Evolutionary conservation across 768 basidiomycete species (phyloP), one percentile per base, ranked within the genome.

Genomic region (Imleria badia): DNA sequence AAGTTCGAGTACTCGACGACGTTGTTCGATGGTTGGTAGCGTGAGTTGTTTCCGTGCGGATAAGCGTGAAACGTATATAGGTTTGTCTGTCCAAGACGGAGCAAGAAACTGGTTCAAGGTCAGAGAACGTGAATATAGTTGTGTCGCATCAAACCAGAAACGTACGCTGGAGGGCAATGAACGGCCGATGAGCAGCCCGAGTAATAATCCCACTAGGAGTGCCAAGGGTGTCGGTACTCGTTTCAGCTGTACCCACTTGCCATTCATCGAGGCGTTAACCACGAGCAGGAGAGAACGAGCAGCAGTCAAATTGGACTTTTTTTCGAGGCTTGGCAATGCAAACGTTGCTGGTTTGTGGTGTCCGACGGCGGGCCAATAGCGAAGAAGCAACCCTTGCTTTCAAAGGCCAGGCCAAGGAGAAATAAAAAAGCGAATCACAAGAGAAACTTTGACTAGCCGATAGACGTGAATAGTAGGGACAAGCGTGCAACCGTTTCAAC

Each of bases 1-100:
- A 48, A 98, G 81, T 52, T 93, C 85, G 34, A 98, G 81, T 13
- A 98, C 85, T 22, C 94, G 87, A 26, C 78, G 78, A 14, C 97
- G 87, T 71, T 98, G 94, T 42, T 88, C 85, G 13, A 87, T 69
- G 0, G 89, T 91, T 1, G 96, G 96, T 2, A 90, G 77, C 26
- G 83, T 80, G 42, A 91, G 78, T 15, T 83, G 81, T 52, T 87
- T 83, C 30, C 81, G 81, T 45, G 80, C 79, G 51, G 82, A 75
- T 61, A 80, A 71, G 65, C 79, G 79, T 3, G 76, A 74, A 8
- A 68, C 66, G 40, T 70, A 74, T 54, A 81, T 72, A 34, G 81
- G 79, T 5, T 80, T 74, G 66, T 78, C 81, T 42, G 81, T 73
- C 85, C 86, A 89, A 15, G 78, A 71, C 2, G 74, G 65, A 66